Evolutionary conservation across 768 basidiomycete genomes (phyloP).

Genomic region (Boletus speciosus): DNA sequence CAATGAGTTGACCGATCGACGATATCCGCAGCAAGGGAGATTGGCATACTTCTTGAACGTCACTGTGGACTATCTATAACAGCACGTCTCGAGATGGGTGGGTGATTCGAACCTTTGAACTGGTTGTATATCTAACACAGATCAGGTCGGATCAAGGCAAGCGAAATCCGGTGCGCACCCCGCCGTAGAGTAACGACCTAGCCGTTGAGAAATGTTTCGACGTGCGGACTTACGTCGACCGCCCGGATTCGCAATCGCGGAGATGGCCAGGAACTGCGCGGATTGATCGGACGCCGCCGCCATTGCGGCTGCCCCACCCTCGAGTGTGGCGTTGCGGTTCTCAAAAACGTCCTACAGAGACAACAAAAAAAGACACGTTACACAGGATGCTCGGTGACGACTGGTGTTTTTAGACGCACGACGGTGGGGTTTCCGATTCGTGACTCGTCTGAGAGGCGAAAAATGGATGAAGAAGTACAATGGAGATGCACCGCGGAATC

Average conservation of each 20-base stretch:
- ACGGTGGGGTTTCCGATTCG: neutral
- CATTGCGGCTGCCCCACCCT: constrained; percentile 59
- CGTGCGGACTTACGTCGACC: constrained; percentile 43
- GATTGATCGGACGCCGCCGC: constrained; percentile 56
- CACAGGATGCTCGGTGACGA: neutral
- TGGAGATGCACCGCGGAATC: constrained; percentile 40
- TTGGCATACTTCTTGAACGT: constrained; percentile 56
- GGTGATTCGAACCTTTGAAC: constrained; percentile 46
- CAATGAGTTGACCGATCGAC: constrained; percentile 32
- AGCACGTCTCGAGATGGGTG: neutral
- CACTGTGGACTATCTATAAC: constrained; percentile 30
- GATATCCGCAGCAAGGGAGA: constrained; percentile 58
- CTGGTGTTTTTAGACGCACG: constrained; percentile 31
- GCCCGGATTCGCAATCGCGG: constrained; percentile 47
- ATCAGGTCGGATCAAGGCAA: neutral
- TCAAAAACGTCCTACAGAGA: constrained; percentile 55
- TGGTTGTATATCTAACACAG: constrained; percentile 54
- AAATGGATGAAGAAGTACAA: neutral
- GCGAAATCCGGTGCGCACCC: constrained; percentile 35
- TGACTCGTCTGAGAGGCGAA: neutral
- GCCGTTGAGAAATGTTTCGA: neutral
- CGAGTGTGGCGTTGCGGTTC: constrained; percentile 59
- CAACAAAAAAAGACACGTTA: neutral
- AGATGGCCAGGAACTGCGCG: constrained; percentile 60
- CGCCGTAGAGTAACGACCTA: constrained; percentile 57